Conservation (phyloP, 495 filamentous ascomycete genomes). For the Mytilinidion resinicola region DNA sequence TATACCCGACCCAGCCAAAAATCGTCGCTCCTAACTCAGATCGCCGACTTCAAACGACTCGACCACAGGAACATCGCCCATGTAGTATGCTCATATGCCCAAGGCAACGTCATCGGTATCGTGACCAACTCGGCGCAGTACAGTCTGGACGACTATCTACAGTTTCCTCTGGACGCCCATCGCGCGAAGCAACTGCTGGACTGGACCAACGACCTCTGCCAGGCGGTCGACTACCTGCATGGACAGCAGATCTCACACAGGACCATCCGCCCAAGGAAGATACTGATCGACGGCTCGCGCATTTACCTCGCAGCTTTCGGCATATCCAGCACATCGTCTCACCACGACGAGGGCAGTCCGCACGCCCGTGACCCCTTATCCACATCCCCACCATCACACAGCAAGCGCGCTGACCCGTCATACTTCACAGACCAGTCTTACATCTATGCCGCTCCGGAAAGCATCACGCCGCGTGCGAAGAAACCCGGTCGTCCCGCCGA, state of each 20-base stretch:
- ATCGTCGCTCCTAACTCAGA: slow-evolving; percentile 18
- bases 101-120: slow-evolving; percentile 21
- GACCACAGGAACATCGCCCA: slow-evolving; percentile 28
- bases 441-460: slow-evolving; percentile 30
- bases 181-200: slow-evolving; percentile 24
- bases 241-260: slow-evolving; percentile 22
- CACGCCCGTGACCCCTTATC: no score
- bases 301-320: slow-evolving; percentile 26
- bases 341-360: slow-evolving; percentile 2
- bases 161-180: slow-evolving; percentile 12
- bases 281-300: slow-evolving; percentile 27
- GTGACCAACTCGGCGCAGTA: slow-evolving; percentile 23
- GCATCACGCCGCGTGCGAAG: slow-evolving; percentile 20
- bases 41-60: slow-evolving; percentile 20
- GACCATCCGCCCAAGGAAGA: slow-evolving; percentile 27
- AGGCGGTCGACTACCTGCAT: slow-evolving; percentile 28
- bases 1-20: slow-evolving; percentile 20
- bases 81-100: slow-evolving; percentile 26
- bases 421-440: slow-evolving; percentile 24
- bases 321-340: slow-evolving; percentile 5
- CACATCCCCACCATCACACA: no score
- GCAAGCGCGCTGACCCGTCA: slow-evolving; percentile 14
- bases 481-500: slow-evolving; percentile 14
- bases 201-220: slow-evolving; percentile 30
- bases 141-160: slow-evolving; percentile 25